Base-by-base conservation (phyloP, 1,284 basidiomycete genomes). In the Xerocomus amazonicus region DNA sequence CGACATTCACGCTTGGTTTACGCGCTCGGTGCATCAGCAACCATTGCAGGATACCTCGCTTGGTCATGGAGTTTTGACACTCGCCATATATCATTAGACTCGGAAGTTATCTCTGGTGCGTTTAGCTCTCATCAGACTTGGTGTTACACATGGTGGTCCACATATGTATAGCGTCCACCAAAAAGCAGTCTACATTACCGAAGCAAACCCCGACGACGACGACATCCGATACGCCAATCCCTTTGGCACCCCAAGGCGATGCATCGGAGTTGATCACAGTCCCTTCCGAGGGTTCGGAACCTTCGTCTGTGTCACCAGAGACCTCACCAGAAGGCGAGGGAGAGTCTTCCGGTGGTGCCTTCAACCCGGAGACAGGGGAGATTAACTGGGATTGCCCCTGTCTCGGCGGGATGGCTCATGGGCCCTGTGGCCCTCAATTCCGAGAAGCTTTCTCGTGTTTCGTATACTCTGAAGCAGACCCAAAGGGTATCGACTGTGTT, bases 321-420 rank as follows among this genome's bases (percentile, higher is more conserved):
- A 46, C 35, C 9, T 41, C 56, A 12, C 40, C 49, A 37, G 60
- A 65, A 27, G 58, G 47, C 14, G 67, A 70, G 35, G 66, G 58
- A 42, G 72, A 71, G 50, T 67, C 67, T 19, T 63, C 70, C 17
- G 72, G 65, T 9, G 79, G 81, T 50, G 87, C 87, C 14, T 90
- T 74, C 78, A 90, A 99, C 72, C 94, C 95, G 17, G 92, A 84
- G 58, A 99, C 96, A 1, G 96, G 96, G 44, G 92, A 97, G 76
- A 96, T 97, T 65, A 97, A 97, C 74, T 97, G 94, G 93, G 93
- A 96, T 68, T 97, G 93, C 67, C 92, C 93, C 2, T 99, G 96
- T 69, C 83, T 99, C 10, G 96, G 96, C 26, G 97, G 96, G 48
- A 98, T 99, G 97, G 95, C 97, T 3, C 79, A 97, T 63, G 97